Evolutionary conservation across 108 stramenopile species (phyloP), one percentile per base, ranked within the genome.

Genomic region (Cyclotella choctawhatcheeana): DNA sequence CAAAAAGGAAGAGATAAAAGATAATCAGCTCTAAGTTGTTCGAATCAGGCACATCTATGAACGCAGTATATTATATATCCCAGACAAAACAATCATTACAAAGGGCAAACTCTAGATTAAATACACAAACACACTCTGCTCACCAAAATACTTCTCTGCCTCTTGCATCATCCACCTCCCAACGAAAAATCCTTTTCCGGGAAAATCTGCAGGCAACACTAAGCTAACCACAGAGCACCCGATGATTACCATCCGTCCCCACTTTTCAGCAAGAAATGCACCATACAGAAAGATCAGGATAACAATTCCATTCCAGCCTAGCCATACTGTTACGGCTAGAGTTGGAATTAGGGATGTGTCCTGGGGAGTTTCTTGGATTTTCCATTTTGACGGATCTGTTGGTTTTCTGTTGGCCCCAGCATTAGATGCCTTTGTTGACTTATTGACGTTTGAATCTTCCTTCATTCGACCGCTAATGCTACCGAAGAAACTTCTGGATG

Each of bases 71-170:
- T n/a, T n/a, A n/a, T n/a, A n/a, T n/a, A n/a, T n/a, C n/a, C n/a
- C n/a, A n/a, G n/a, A n/a, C n/a, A n/a, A n/a, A n/a, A n/a, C n/a
- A n/a, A n/a, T 32, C 16, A 27, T 2, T 31, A 32, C 3, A 3
- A 58, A 17, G 10, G 3, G 33, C 30, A 32, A 32, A 31, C 33
- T 13, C 43, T 1, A 13, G 21, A 22, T n/a, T n/a, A n/a, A n/a
- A n/a, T n/a, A n/a, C n/a, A n/a, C n/a, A 25, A 64, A 44, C 22
- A 44, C n/a, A 22, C 2, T 2, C 4, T 16, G 13, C 70, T 77
- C 54, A 71, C 71, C 79, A 53, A 85, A 85, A 56, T 85, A 85
- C 45, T 73, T 68, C 17, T 75, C 82, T 18, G 84, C 84, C 59
- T 64, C 66, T 10, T 21, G 16, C 84, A 80, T 80, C 51, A 85